Base-by-base conservation (phyloP, 495 filamentous ascomycete genomes). In the Hypomontagnella monticulosa region DNA sequence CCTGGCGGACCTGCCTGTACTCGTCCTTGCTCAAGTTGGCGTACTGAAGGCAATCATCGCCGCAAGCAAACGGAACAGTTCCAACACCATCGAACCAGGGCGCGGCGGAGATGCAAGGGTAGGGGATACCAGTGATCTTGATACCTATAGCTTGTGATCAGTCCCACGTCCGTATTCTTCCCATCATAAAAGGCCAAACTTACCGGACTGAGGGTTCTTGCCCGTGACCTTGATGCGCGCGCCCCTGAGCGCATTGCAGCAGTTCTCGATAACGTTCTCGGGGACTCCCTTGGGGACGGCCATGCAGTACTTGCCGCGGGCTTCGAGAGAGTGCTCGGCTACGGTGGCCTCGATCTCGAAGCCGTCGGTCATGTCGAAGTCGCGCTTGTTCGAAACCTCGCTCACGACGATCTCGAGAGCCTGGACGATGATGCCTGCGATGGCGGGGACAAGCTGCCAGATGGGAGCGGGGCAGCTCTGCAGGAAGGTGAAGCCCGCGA, bases 1-100 rank as follows among this genome's bases (percentile, higher is more conserved):
- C 47, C 7, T 15, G 15, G 8, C 47, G 30, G 0, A 50, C n/a
- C 6, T 50, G 47, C 2, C 8, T 36, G 47, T 50, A 50, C 14
- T 33, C 30, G 30, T 50, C 47, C 20, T 49, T 34, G 5, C 12
- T 49, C 8, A 49, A 14, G 27, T 18, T 30, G 1, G 47, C 30
- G 15, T 50, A 50, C 30, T 50, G 30, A 4, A 50, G 30, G 30
- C 46, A 49, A n/a, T 49, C 42, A 18, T 49, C 34, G 3, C 33
- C 55, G 16, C 55, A 48, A 11, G 55, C 55, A 27, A 47, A 57
- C 33, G 55, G 43, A 33, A 57, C 43, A 10, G 41, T 4, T 7
- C 55, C 55, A 1, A 57, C 55, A 1, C 41, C 40, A 12, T 57
- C 55, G 43, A 57, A 48, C 55, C 55, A 57, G 18, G 55, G 55